Conservation (phyloP, 116 monocot genomes). For the Phalaenopsis hybrid region DNA sequence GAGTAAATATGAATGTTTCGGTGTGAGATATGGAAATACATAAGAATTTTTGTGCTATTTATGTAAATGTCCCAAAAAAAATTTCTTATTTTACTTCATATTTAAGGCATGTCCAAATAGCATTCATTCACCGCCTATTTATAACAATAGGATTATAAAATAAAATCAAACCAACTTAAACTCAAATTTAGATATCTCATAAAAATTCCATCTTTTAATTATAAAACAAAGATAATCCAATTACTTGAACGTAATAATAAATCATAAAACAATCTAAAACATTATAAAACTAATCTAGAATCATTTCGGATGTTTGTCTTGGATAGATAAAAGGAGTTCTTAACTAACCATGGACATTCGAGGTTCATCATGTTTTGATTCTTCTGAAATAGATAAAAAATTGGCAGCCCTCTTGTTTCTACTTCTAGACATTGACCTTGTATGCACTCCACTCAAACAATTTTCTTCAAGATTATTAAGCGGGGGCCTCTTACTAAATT, state of each 20-base stretch:
- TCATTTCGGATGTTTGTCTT: not conserved
- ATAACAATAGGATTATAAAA: not conserved
- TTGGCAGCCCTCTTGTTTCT: not conserved
- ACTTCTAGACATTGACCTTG: not conserved
- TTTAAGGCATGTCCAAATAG: too few species aligned
- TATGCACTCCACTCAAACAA: not conserved
- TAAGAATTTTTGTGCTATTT: too few species aligned
- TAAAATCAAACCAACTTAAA: not conserved
- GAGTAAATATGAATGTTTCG: too few species aligned
- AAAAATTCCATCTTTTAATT: not conserved
- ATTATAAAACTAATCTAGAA: not conserved
- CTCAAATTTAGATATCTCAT: not conserved
- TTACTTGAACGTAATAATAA: not conserved
- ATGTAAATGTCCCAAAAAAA: too few species aligned
- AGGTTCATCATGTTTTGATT: not conserved
- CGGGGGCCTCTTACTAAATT: slow-evolving; percentile 4
- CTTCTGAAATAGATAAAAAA: not conserved
- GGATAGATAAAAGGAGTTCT: not conserved
- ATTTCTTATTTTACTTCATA: too few species aligned
- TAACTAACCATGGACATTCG: not conserved
- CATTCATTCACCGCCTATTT: too few species aligned
- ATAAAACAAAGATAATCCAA: not conserved
- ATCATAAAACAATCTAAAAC: not conserved
- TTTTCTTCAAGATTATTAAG: slow-evolving; percentile 18
- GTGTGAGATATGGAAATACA: too few species aligned